Evolutionary conservation across 164 flowering plant genomes (phyloP).

Genomic region (Chloranthus sessilifolius): DNA sequence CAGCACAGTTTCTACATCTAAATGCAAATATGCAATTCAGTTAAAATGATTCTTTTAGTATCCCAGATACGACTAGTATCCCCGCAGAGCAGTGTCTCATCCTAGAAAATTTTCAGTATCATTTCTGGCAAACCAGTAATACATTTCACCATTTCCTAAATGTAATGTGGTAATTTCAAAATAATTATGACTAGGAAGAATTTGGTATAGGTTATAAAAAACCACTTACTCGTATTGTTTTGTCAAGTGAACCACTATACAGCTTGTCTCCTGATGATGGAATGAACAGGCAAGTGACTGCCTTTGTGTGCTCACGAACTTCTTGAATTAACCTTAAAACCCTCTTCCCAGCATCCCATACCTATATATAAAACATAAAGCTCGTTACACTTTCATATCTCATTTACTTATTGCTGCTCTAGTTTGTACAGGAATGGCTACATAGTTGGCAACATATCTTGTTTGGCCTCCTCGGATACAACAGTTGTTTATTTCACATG

Average conservation of each 20-base stretch:
- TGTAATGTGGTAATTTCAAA: neutral
- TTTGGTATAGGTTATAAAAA: neutral
- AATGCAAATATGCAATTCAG: no score
- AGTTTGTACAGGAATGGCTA: no score
- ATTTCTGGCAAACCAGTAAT: no score
- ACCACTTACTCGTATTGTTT: conserved; percentile 56
- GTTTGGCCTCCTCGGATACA: no score
- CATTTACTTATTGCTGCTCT: no score
- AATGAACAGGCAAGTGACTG: conserved; percentile 55
- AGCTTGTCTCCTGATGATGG: conserved; percentile 52
- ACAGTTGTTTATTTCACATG: no score
- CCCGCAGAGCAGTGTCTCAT: no score
- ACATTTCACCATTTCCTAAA: neutral
- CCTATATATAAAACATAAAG: conserved; percentile 21
- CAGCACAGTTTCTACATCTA: no score
- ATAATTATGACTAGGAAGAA: neutral
- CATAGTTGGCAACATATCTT: no score
- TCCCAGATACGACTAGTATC: no score
- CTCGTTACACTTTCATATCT: neutral
- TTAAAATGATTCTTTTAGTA: no score
- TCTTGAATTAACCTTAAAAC: conserved; percentile 52
- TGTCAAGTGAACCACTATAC: conserved; percentile 77
- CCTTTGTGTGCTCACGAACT: conserved; percentile 53
- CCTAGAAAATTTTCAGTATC: no score
- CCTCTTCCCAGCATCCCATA: conserved; percentile 59